Conservation (phyloP, 805 yeast species). For the Candida coquimbonensis region DNA sequence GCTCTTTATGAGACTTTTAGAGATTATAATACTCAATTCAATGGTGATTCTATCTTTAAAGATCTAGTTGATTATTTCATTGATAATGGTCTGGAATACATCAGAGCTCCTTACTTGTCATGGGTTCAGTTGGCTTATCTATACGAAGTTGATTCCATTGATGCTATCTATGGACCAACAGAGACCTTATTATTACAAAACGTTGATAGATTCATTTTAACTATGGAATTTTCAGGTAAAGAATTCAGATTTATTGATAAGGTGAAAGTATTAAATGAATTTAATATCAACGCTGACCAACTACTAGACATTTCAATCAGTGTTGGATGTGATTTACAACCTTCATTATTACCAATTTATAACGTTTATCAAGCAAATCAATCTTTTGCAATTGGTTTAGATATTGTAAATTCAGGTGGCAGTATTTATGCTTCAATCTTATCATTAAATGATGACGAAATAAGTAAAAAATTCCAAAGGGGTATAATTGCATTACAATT, state of each 20-base stretch:
- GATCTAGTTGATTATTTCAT: slow-evolving; percentile 54
- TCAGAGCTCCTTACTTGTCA: slow-evolving; percentile 79
- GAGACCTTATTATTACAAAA: slow-evolving; percentile 59
- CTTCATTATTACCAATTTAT: slow-evolving; percentile 47
- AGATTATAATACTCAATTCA: slow-evolving; percentile 40
- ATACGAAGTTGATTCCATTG: slow-evolving; percentile 47
- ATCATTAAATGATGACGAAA: slow-evolving; percentile 36
- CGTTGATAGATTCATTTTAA: slow-evolving; percentile 64
- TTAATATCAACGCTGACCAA: slow-evolving; percentile 55
- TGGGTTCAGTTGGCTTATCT: slow-evolving; percentile 76
- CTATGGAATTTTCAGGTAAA: slow-evolving; percentile 58
- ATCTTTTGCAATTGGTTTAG: slow-evolving; percentile 30
- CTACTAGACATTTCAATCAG: slow-evolving; percentile 70
- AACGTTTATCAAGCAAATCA: slow-evolving; percentile 17
- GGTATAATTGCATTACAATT: slow-evolving; percentile 64
- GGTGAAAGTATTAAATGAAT: slow-evolving; percentile 48
- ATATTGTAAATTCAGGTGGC: slow-evolving; percentile 34
- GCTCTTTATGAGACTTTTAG: slow-evolving; percentile 43
- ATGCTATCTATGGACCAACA: slow-evolving; percentile 78
- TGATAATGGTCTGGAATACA: slow-evolving; percentile 49
- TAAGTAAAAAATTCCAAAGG: slow-evolving; percentile 48
- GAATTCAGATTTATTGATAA: slow-evolving; percentile 66
- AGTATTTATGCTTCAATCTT: slow-evolving; percentile 43
- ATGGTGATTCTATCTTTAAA: slow-evolving; percentile 41
- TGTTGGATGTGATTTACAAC: slow-evolving; percentile 74